Percentiles rank a stretch among this genome's conserved stretches.
Evolutionary conservation across 495 filamentous ascomycete genomes (phyloP).

Genomic region (Platismatia glauca): DNA sequence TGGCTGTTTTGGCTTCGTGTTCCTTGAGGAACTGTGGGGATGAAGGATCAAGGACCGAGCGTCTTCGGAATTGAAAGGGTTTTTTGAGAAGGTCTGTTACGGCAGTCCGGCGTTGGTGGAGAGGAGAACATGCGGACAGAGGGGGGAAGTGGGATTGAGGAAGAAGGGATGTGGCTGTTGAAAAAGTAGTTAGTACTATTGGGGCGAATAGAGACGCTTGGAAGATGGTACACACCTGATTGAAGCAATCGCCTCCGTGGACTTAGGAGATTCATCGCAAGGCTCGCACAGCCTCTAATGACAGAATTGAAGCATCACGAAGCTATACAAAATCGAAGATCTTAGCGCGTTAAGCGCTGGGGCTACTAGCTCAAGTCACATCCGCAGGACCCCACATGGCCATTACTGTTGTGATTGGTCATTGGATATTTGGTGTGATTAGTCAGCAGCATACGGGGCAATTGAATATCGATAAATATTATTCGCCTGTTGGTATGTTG

Average conservation of each 20-base stretch:
- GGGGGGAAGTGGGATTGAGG: slow-evolving; percentile 11
- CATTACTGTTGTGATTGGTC: neutral
- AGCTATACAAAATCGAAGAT: neutral
- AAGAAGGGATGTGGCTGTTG: slow-evolving; percentile 24
- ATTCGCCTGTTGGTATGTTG: no score
- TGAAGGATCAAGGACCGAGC: slow-evolving; percentile 25
- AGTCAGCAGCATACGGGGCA: no score
- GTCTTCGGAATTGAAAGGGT: slow-evolving; percentile 23
- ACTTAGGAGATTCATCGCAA: slow-evolving; percentile 4
- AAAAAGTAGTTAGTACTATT: neutral
- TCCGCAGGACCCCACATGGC: neutral
- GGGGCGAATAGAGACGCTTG: no score
- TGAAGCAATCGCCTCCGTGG: slow-evolving; percentile 7
- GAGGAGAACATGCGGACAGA: slow-evolving; percentile 16
- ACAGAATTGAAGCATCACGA: neutral
- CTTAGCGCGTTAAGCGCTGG: neutral
- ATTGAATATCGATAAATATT: no score
- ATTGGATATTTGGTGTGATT: neutral
- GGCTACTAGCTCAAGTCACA: neutral
- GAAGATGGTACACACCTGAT: neutral
- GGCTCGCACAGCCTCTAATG: neutral
- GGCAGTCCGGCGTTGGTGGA: slow-evolving; percentile 8
- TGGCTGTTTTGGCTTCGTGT: slow-evolving; percentile 3
- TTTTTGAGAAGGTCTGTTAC: slow-evolving; percentile 20
- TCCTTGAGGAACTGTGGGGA: slow-evolving; percentile 4